phyloP scores from a whole-genome alignment of 768 basidiomycete genomes.

The Thelephora aurantiotincta region DNA sequence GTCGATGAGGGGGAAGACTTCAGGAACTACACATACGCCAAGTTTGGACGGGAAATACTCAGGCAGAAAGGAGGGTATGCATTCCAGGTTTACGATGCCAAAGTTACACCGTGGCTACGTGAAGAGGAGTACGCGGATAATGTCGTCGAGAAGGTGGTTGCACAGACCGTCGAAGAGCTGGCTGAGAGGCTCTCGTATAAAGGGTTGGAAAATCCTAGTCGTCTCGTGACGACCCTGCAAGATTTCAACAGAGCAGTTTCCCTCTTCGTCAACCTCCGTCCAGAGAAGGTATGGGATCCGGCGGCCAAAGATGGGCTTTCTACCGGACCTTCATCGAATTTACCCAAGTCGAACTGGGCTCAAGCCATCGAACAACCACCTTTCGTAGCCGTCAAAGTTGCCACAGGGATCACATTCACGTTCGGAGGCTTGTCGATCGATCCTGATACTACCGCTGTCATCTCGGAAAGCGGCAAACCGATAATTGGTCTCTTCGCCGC shows the following conservation, averaged over 20 bases:
- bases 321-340: conserved; percentile 30
- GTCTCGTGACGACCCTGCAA: conserved; percentile 31
- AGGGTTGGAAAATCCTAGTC: conserved; percentile 29
- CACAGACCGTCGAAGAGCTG: conserved; percentile 31
- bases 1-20: conserved; percentile 64
- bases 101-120: conserved; percentile 28
- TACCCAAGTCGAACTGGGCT: conserved; percentile 62
- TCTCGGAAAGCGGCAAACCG: conserved; percentile 23
- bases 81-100: conserved; percentile 53
- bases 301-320: conserved; percentile 48
- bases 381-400: conserved; percentile 52
- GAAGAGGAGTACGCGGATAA: conserved; percentile 54
- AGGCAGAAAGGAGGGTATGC: conserved; percentile 42
- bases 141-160: conserved; percentile 41
- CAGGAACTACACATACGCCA: conserved; percentile 62
- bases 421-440: conserved; percentile 57
- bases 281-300: conserved; percentile 37
- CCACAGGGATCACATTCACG: conserved; percentile 61
- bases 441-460: conserved; percentile 34
- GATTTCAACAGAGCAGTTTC: conserved; percentile 38
- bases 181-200: conserved; percentile 28
- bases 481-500: conserved; percentile 49
- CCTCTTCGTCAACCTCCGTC: conserved; percentile 21
- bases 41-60: conserved; percentile 47
- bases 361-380: conserved; percentile 35